A percentile compares a stretch with the other conserved stretches of the same genome.
phyloP scores from a whole-genome alignment of 257 asterid genomes.

The Jasminum sambac region DNA sequence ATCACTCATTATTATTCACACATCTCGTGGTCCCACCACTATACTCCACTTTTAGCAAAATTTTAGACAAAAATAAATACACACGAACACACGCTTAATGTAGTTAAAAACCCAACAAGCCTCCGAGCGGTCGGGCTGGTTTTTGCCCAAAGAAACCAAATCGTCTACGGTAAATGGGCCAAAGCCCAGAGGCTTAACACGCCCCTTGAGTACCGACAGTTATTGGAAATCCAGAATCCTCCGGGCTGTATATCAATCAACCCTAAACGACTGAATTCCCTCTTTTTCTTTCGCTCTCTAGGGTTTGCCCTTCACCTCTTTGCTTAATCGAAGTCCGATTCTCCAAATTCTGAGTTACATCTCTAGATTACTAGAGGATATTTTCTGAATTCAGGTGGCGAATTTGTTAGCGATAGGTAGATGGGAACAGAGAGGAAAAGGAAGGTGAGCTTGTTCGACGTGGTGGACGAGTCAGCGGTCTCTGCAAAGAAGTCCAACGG shows the following conservation, averaged over 20 bases:
- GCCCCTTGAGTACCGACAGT: neutral
- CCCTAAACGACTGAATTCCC: neutral
- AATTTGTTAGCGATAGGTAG: constrained; percentile 21
- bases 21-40: no score
- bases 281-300: constrained; percentile 17
- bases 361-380: constrained; percentile 7
- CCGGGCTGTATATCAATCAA: neutral
- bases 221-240: neutral
- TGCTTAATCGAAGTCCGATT: constrained; percentile 14
- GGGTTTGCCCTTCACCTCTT: constrained; percentile 26
- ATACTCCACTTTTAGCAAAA: no score
- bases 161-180: neutral
- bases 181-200: neutral
- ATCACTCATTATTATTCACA: no score
- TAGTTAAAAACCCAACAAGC: no score
- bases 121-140: no score
- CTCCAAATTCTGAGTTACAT: constrained; percentile 6
- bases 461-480: constrained; percentile 75
- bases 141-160: no score
- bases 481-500: constrained; percentile 45
- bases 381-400: neutral
- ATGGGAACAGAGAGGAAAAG: constrained; percentile 98
- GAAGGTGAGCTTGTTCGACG: constrained; percentile 92
- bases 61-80: no score
- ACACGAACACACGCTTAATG: no score